Base-by-base conservation (phyloP, 495 filamentous ascomycete species). In the Niebla homalea region DNA sequence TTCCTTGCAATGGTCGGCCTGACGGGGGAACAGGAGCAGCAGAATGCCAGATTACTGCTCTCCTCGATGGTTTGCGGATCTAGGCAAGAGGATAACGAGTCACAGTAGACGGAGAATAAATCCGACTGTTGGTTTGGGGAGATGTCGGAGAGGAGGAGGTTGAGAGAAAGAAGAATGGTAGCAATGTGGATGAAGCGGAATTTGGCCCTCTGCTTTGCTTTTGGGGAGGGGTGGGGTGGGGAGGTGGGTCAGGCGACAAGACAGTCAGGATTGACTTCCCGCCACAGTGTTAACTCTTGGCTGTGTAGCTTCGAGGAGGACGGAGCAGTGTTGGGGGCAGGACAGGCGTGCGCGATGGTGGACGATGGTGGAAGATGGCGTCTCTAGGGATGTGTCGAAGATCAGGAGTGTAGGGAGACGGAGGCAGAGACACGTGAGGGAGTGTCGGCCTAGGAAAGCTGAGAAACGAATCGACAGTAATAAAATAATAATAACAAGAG, bases 201-300 rank as follows among this genome's bases (percentile, higher is more conserved):
- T 41, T 41, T 41, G 26, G 15, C 19, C 43, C 43, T 45, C 25
- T 45, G 45, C 45, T 35, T 36, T 32, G 29, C 29, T 32, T 32
- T 32, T 32, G 10, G 29, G 7, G 29, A 32, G 29, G 29, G 45
- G 16, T 12, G 18, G 18, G 39, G 39, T 18, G 39, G 39, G 45
- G 25, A 36, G 45, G 11, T 36, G 5, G 43, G 43, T 45, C 43
- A 45, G 43, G 43, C 43, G 43, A 45, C 43, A 22, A 32, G 14
- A 32, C 29, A 5, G 29, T 32, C 29, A 45, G 18, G 26, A 48
- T 36, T 48, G 45, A 48, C 45, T 48, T 48, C 45, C 25, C 43
- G 43, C 43, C 43, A 45, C 43, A 16, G n/a, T 45, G 18, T 16
- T 21, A 25, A 22, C 39, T 22, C n/a, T 16, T 45, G 43, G 43